These are phyloP conservation scores for Clonostachys rhizophaga DNA, from an alignment of 2,329 filamentous ascomycete species.

Conservation along the genomic window DNA sequence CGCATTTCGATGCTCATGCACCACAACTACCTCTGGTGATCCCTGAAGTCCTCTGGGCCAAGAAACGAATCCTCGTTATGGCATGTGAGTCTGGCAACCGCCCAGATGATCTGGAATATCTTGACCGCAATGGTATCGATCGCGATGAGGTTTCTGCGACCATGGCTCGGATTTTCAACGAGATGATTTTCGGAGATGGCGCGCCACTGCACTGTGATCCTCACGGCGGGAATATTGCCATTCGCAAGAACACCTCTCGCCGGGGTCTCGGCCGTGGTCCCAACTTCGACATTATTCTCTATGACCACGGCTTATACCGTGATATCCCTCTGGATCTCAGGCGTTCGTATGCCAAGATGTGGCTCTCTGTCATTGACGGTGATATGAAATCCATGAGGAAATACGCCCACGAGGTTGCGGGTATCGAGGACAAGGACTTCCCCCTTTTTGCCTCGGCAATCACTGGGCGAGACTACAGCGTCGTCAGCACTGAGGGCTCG, in stretches of 20 bases:
- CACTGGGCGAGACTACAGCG: conserved; percentile 84
- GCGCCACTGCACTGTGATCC: conserved; percentile 95
- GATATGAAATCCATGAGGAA: conserved; percentile 83
- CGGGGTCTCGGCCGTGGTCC: conserved; percentile 42
- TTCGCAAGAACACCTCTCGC: conserved; percentile 66
- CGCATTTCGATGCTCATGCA: conserved; percentile 71
- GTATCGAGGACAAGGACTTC: conserved; percentile 84
- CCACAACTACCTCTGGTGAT: conserved; percentile 79
- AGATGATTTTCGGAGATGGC: conserved; percentile 93
- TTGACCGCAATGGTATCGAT: conserved; percentile 84
- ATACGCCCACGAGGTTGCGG: conserved; percentile 85
- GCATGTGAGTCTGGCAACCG: conserved; percentile 83
- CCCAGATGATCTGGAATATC: conserved; percentile 81
- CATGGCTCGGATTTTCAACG: conserved; percentile 90
- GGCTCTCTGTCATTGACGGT: conserved; percentile 90
- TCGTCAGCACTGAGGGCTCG: conserved; percentile 59
- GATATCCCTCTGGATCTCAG: conserved; percentile 78
- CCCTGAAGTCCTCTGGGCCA: conserved; percentile 84
- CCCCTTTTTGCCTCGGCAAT: conserved; percentile 95
- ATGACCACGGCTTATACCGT: conserved; percentile 95
- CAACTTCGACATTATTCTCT: conserved; percentile 94
- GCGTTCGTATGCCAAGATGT: conserved; percentile 90
- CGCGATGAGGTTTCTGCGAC: conserved; percentile 93
- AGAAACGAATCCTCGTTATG: conserved; percentile 90
- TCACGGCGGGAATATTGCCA: conserved; percentile 92